phyloP scores from a whole-genome alignment of 257 asterid species.

The Nemophila menziesii region DNA sequence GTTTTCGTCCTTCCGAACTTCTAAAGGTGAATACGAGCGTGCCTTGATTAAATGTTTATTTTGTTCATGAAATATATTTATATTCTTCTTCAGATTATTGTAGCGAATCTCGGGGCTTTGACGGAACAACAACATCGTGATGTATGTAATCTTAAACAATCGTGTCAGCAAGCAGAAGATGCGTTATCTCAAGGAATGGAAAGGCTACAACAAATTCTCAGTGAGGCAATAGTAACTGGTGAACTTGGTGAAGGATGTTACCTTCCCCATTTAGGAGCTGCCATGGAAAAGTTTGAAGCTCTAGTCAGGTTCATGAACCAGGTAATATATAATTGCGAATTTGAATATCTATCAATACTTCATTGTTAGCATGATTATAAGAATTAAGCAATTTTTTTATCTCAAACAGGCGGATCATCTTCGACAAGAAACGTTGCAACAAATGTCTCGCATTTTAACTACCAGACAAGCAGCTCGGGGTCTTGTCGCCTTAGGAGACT shows the following conservation, averaged over 20 bases:
- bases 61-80: not conserved
- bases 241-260: slow-evolving; percentile 45
- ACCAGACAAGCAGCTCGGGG: slow-evolving; percentile 28
- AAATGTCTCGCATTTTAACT: slow-evolving; percentile 22
- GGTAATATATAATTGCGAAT: slow-evolving; percentile 27
- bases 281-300: slow-evolving; percentile 56
- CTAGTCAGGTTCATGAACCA: slow-evolving; percentile 63
- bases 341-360: not conserved
- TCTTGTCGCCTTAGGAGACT: slow-evolving; percentile 26
- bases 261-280: slow-evolving; percentile 47
- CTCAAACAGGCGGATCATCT: slow-evolving; percentile 30
- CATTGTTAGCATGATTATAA: not conserved
- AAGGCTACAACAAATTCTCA: slow-evolving; percentile 46
- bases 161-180: slow-evolving; percentile 89
- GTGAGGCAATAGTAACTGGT: slow-evolving; percentile 40
- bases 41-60: not conserved
- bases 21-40: slow-evolving; percentile 37
- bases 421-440: slow-evolving; percentile 31
- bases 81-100: slow-evolving; percentile 35
- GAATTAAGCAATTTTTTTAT: too few relatives aligned
- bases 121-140: slow-evolving; percentile 40
- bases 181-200: slow-evolving; percentile 87
- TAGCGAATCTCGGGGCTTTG: slow-evolving; percentile 51
- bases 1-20: slow-evolving; percentile 82
- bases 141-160: slow-evolving; percentile 39